Evolutionary conservation across 371 early-diverging fungal species (phyloP).

Genomic region (Gilbertella persicaria): DNA sequence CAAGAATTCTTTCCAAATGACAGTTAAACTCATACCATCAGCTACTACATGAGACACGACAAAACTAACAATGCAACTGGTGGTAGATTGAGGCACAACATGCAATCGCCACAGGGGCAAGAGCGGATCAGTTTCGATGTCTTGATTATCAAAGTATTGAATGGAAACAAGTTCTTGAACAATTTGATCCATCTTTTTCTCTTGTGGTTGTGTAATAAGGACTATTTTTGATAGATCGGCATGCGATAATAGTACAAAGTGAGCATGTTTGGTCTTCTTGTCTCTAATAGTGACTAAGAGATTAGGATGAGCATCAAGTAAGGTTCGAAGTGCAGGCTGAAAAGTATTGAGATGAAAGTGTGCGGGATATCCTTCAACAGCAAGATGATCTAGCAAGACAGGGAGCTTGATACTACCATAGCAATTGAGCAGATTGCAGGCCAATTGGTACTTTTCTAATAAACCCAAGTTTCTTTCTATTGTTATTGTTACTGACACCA

Average conservation of each 20-base stretch:
- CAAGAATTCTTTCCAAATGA: conserved; percentile 35
- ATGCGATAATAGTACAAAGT: conserved; percentile 22
- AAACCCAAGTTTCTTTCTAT: conserved; percentile 28
- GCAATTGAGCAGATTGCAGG: conserved; percentile 26
- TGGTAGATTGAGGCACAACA: conserved; percentile 12
- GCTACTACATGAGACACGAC: conserved; percentile 27
- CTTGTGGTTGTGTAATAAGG: no score
- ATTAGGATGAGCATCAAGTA: conserved; percentile 29
- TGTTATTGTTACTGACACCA: no score
- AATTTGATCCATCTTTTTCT: no score
- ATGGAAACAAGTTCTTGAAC: conserved; percentile 5
- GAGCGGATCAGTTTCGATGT: conserved; percentile 26
- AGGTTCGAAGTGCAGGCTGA: conserved; percentile 20
- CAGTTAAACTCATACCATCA: conserved; percentile 38
- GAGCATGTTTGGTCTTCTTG: conserved; percentile 13
- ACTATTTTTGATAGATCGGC: conserved; percentile 26
- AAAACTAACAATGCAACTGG: conserved; percentile 17
- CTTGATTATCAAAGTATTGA: conserved; percentile 8
- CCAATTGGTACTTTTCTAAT: conserved; percentile 44
- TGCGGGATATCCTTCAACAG: conserved; percentile 18
- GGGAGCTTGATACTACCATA: conserved; percentile 40
- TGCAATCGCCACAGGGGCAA: conserved; percentile 42
- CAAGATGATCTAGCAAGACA: conserved; percentile 20
- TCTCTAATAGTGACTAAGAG: conserved; percentile 28
- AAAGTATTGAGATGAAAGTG: no score